Evolutionary conservation across 2,329 filamentous ascomycete genomes (phyloP).

Genomic region (Xylaria sp.): DNA sequence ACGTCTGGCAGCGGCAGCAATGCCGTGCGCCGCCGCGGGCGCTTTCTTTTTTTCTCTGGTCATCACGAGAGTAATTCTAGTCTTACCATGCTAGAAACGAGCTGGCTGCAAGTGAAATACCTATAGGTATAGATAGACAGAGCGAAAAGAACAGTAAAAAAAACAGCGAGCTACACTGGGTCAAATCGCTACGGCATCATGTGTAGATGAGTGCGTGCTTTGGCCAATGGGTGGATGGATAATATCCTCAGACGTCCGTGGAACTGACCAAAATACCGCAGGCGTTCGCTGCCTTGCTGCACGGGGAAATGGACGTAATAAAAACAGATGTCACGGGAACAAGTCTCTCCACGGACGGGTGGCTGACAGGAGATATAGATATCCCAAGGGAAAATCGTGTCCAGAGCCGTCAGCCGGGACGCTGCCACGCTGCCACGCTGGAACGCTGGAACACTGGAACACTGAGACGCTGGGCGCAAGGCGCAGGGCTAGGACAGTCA

Average conservation of each 20-base stretch:
- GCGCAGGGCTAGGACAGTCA: constrained; percentile 21
- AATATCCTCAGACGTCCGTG: constrained; percentile 28
- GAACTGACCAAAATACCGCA: constrained; percentile 38
- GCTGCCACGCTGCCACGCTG: constrained; percentile 2
- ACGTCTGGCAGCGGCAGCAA: constrained; percentile 45
- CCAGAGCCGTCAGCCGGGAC: constrained; percentile 18
- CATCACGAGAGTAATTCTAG: constrained; percentile 48
- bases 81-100: constrained; percentile 50
- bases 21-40: constrained; percentile 44
- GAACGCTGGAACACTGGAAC: too few species aligned
- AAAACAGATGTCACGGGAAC: constrained; percentile 39
- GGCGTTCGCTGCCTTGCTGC: constrained; percentile 32
- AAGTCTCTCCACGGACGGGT: constrained; percentile 29
- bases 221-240: constrained; percentile 36
- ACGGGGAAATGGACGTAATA: constrained; percentile 32
- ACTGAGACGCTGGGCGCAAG: constrained; percentile 9
- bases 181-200: constrained; percentile 45
- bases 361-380: constrained; percentile 19
- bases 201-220: constrained; percentile 41
- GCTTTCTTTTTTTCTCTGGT: constrained; percentile 50
- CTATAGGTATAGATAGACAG: constrained; percentile 38
- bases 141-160: constrained; percentile 21
- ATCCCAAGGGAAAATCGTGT: constrained; percentile 13
- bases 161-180: constrained; percentile 41
- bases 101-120: constrained; percentile 38